These are phyloP conservation scores for Diutina pseudorugosa DNA, from an alignment of 1,139 yeast species.

Conservation along the genomic window DNA sequence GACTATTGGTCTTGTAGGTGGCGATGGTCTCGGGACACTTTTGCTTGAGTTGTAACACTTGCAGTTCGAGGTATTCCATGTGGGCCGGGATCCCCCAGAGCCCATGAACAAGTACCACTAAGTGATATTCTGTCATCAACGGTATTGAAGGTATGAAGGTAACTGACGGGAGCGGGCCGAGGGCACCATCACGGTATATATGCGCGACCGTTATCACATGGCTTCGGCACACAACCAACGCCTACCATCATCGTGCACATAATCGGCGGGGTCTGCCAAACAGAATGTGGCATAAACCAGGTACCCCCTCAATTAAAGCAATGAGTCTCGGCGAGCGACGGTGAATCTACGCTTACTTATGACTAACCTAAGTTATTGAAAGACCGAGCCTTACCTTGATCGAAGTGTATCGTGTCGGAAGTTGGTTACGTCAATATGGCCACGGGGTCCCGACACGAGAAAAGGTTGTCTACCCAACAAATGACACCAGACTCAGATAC, in stretches of 20 bases:
- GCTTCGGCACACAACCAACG: neutral
- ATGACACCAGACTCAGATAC: no score
- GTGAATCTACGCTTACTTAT: no score
- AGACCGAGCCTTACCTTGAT: no score
- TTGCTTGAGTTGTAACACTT: constrained; percentile 14
- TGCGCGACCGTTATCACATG: neutral
- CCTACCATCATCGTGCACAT: neutral
- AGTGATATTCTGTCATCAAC: neutral
- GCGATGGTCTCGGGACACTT: constrained; percentile 22
- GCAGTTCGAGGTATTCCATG: constrained; percentile 42
- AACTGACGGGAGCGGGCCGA: neutral
- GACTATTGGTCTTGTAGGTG: constrained; percentile 49
- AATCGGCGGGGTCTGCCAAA: neutral
- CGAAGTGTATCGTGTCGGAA: no score
- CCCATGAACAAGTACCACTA: constrained; percentile 2
- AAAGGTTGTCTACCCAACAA: no score
- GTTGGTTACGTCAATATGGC: no score
- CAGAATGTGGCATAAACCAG: no score
- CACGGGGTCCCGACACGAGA: no score
- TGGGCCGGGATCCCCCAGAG: constrained; percentile 71
- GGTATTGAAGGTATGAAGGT: neutral
- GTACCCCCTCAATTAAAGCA: no score
- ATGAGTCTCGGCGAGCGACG: no score
- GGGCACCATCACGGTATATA: neutral
- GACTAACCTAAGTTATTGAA: no score